Evolutionary conservation across 306 rosid species (phyloP).

Genomic region (Lupinus albus): DNA sequence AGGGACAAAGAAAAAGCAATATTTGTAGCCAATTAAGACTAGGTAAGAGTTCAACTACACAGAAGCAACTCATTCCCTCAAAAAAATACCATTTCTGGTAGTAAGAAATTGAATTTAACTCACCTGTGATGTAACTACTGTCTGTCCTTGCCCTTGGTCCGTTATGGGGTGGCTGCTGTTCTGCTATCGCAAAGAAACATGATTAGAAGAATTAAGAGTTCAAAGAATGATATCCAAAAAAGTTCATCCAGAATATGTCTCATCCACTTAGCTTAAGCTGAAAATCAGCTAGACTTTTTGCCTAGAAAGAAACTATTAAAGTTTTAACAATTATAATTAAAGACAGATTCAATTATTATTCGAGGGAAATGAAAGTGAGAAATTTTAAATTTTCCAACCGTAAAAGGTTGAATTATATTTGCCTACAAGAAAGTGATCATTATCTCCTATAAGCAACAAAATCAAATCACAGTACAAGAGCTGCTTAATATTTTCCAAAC

Average conservation of each 20-base stretch:
- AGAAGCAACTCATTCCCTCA: conserved; percentile 7
- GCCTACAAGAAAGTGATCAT: conserved; percentile 1
- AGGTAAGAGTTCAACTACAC: background rate
- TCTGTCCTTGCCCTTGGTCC: conserved; percentile 35
- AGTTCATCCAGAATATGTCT: conserved; percentile 18
- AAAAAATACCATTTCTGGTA: background rate
- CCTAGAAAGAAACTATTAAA: background rate
- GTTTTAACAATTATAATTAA: background rate
- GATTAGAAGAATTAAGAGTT: conserved; percentile 2
- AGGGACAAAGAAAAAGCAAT: background rate
- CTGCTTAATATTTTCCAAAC: background rate
- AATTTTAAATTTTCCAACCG: background rate
- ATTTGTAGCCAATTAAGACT: conserved; percentile 18
- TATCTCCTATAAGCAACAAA: background rate
- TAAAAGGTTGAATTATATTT: background rate
- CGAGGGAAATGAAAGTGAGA: conserved; percentile 11
- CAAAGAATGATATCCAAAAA: conserved; percentile 21
- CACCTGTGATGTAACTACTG: conserved; percentile 37
- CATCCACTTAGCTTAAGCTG: conserved; percentile 13
- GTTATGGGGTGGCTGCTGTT: conserved; percentile 34
- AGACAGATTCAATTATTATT: background rate
- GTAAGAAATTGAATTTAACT: conserved; percentile 24
- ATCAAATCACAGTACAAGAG: conserved; percentile 2
- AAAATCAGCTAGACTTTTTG: conserved; percentile 22
- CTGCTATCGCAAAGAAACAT: conserved; percentile 35